phyloP scores from a whole-genome alignment of 225 moss, liverwort and hornwort species.

The Pseudoscleropodium purum region DNA sequence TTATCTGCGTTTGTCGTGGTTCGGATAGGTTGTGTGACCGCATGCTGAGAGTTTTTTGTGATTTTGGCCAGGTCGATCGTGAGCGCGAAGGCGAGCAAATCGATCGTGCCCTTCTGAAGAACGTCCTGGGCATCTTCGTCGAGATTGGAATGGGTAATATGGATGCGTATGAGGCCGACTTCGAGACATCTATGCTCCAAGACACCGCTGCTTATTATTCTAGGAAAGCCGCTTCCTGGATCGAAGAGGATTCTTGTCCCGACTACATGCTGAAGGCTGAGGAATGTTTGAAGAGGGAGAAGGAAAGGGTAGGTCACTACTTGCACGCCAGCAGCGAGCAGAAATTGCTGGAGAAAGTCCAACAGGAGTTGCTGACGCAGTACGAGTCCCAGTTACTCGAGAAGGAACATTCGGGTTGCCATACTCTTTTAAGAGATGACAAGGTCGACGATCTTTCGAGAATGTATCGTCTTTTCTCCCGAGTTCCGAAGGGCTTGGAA shows the following conservation, averaged over 20 bases:
- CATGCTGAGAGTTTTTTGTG: background rate
- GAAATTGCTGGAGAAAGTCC: conserved; percentile 92
- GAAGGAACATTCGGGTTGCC: conserved; percentile 96
- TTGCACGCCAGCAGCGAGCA: conserved; percentile 71
- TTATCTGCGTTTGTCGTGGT: background rate
- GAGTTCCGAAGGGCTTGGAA: conserved; percentile 92
- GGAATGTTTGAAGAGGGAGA: conserved; percentile 92
- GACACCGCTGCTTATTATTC: conserved; percentile 92
- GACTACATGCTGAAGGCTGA: conserved; percentile 99
- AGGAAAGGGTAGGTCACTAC: conserved; percentile 98
- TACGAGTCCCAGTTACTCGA: conserved; percentile 92
- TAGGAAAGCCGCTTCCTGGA: conserved; percentile 94
- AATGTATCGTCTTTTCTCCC: conserved; percentile 78
- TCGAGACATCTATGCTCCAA: conserved; percentile 87
- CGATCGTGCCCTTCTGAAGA: conserved; percentile 92
- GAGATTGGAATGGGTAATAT: conserved; percentile 98
- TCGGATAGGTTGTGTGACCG: background rate
- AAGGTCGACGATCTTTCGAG: conserved; percentile 98
- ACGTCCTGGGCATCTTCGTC: conserved; percentile 92
- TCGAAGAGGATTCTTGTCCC: conserved; percentile 97
- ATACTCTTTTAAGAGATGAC: conserved; percentile 80
- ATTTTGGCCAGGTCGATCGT: conserved; percentile 39
- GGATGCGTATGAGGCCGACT: conserved; percentile 90
- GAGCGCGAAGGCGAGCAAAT: conserved; percentile 99
- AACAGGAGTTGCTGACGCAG: conserved; percentile 77